A percentile compares a stretch with the other conserved stretches of the same genome.
Evolutionary conservation across 176 grass and related monocot genomes (phyloP).

Genomic region (Pharus latifolius): DNA sequence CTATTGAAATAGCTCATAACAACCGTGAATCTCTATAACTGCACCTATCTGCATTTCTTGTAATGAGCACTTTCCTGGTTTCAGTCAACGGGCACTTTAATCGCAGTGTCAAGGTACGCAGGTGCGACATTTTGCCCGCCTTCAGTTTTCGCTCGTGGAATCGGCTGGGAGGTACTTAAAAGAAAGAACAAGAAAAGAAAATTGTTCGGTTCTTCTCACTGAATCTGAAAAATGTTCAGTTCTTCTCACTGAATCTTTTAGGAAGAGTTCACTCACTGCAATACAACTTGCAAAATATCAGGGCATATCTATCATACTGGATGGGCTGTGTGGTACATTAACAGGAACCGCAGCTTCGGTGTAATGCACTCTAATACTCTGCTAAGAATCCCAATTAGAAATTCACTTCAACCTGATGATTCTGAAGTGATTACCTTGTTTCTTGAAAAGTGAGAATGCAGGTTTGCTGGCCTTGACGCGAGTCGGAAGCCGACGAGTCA

Average conservation of each 20-base stretch:
- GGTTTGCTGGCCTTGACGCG: slow-evolving; percentile 73
- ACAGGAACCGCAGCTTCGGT: slow-evolving; percentile 82
- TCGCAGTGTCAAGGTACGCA: slow-evolving; percentile 55
- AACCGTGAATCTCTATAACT: too few relatives aligned
- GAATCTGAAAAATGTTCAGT: not conserved
- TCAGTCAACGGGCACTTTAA: slow-evolving; percentile 84
- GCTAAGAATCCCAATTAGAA: not conserved
- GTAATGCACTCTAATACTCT: slow-evolving; percentile 33
- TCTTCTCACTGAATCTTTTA: slow-evolving; percentile 1
- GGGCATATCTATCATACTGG: slow-evolving; percentile 86
- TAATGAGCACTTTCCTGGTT: slow-evolving; percentile 1
- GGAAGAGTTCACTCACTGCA: not conserved
- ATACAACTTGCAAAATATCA: slow-evolving; percentile 17
- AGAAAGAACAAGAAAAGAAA: not conserved
- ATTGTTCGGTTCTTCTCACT: not conserved
- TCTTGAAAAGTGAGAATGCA: slow-evolving; percentile 66
- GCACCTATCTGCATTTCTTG: not conserved
- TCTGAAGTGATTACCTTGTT: not conserved
- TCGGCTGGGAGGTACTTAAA: slow-evolving; percentile 85
- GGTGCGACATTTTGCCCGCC: slow-evolving; percentile 76
- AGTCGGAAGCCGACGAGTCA: slow-evolving; percentile 81
- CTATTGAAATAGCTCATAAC: not conserved
- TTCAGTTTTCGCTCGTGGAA: slow-evolving; percentile 66
- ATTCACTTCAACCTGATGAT: not conserved
- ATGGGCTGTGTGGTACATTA: slow-evolving; percentile 76